Evolutionary conservation across 176 grass and related monocot species (phyloP), one percentile per base, ranked within the genome.

Genomic region (Echinochloa phyllopogon): DNA sequence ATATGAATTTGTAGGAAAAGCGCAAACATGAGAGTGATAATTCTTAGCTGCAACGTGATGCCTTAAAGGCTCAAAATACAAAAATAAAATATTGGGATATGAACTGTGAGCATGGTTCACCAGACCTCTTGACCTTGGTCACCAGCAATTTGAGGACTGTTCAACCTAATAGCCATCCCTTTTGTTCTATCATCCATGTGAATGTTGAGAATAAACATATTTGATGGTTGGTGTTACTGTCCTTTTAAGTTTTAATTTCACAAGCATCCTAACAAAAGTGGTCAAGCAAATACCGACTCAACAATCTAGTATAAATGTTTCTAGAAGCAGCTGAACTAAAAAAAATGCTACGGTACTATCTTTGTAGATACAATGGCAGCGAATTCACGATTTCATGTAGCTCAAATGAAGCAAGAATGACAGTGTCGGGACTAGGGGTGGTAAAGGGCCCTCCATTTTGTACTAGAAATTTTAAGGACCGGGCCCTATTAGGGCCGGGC

Each of bases 191-290:
- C 39, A 48, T 64, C 24, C 25, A 79, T 52, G 27, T 74, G 20
- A 57, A 69, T 76, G 10, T 15, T 20, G 15, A 69, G 29, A 84
- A 84, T 40, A 79, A 38, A 74, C 47, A 88, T 70, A 37, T 61
- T 69, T 48, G 11, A 66, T 53, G 41, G 10, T 76, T 44, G 8
- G 65, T 82, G 6, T 5, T 51, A 48, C 18, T 49, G 20, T 29
- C 14, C 10, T 77, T 82, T 49, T 33, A 82, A 9, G 10, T 61
- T 82, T 47, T 41, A 82, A 10, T 29, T 62, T 33, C 45, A 49
- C 13, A n/a, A 33, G 58, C 40, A 14, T 70, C 29, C 12, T 59
- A 69, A 76, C 43, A 47, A 62, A 81, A 6, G 24, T 39, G 67
- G 75, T 12, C 25, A 71, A 60, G 29, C 27, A 82, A 88, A 83